These are phyloP conservation scores for Ganoderma sp. DNA, from an alignment of 1,284 basidiomycete species.

Conservation along the genomic window DNA sequence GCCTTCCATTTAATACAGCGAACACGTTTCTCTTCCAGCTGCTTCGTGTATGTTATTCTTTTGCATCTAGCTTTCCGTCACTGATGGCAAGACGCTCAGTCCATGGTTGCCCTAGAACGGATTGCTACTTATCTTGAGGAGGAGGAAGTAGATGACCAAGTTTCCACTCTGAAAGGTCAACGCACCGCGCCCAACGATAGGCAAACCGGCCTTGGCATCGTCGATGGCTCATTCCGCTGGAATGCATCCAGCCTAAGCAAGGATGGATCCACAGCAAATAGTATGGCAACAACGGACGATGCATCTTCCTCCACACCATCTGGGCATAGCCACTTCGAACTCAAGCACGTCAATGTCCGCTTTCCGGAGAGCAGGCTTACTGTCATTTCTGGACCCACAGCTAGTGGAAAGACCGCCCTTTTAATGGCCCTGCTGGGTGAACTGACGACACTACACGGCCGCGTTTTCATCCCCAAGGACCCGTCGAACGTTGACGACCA, in stretches of 20 bases:
- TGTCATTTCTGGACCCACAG: slow-evolving; percentile 75
- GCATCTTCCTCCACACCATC: slow-evolving; percentile 28
- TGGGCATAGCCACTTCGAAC: slow-evolving; percentile 59
- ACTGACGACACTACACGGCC: slow-evolving; percentile 58
- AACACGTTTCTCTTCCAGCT: slow-evolving; percentile 70
- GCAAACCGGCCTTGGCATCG: slow-evolving; percentile 62
- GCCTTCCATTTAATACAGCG: slow-evolving; percentile 74
- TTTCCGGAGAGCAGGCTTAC: slow-evolving; percentile 76
- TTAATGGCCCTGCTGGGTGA: slow-evolving; percentile 75
- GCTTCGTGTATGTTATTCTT: slow-evolving; percentile 51
- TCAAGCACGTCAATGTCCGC: slow-evolving; percentile 65
- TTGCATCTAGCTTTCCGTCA: background rate
- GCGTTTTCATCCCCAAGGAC: slow-evolving; percentile 69
- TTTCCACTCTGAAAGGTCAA: slow-evolving; percentile 39
- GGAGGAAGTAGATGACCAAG: slow-evolving; percentile 62
- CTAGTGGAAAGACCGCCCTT: slow-evolving; percentile 81
- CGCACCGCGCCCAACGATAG: slow-evolving; percentile 35
- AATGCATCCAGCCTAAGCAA: slow-evolving; percentile 43
- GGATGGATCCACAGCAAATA: background rate
- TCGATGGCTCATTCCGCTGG: slow-evolving; percentile 74
- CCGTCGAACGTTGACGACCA: slow-evolving; percentile 61
- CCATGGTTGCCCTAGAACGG: slow-evolving; percentile 78
- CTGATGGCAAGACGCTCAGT: slow-evolving; percentile 40
- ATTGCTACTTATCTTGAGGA: slow-evolving; percentile 83
- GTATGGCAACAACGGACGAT: slow-evolving; percentile 30